Conservation (phyloP, 2,329 filamentous ascomycete species). For the Aspergillus caelatus region DNA sequence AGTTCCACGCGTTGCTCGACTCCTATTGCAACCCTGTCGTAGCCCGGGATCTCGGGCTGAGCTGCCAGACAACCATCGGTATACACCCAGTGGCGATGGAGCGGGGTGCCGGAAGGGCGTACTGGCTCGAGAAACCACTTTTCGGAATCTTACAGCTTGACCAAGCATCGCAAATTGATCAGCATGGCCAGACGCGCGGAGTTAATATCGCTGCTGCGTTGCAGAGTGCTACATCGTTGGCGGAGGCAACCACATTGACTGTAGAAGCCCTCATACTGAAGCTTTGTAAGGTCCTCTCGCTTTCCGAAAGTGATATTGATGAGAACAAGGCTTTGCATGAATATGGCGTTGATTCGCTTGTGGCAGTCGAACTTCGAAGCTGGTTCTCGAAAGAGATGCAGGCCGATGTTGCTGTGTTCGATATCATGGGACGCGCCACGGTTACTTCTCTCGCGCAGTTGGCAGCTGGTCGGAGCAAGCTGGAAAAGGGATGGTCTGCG, state of each 20-base stretch:
- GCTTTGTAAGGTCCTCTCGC: conserved; percentile 37
- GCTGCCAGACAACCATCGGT: neutral
- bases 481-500: neutral
- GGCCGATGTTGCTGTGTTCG: conserved; percentile 12
- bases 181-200: neutral
- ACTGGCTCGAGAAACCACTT: neutral
- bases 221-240: conserved; percentile 2
- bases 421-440: conserved; percentile 11
- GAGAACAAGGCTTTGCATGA: conserved; percentile 21
- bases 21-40: conserved; percentile 9
- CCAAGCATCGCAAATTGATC: neutral
- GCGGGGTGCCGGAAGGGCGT: neutral
- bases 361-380: neutral
- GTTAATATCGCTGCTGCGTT: neutral
- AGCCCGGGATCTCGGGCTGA: neutral
- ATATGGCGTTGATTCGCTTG: neutral
- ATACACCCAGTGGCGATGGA: neutral
- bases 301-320: conserved; percentile 35
- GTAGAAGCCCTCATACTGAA: conserved; percentile 25
- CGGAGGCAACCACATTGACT: conserved; percentile 19
- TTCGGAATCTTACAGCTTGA: neutral
- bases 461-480: conserved; percentile 4
- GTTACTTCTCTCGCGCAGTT: conserved; percentile 4
- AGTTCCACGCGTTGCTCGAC: conserved; percentile 21
- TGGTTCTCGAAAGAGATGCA: conserved; percentile 8